phyloP scores from a whole-genome alignment of 2,329 filamentous ascomycete genomes.

The Aspergillus arachidicola region DNA sequence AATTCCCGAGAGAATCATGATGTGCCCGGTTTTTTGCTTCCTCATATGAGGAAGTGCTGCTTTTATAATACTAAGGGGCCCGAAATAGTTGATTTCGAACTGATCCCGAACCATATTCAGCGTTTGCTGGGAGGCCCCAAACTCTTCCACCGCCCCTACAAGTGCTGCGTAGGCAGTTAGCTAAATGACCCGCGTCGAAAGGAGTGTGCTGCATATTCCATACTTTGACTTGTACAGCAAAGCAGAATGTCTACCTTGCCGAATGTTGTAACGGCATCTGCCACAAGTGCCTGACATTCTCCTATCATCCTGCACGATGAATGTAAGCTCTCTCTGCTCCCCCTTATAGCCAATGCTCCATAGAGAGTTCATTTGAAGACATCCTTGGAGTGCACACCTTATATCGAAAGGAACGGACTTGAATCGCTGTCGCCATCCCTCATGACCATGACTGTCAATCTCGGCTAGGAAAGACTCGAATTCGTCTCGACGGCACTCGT shows the following conservation, averaged over 20 bases:
- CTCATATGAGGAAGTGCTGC: slow-evolving; percentile 79
- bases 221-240: slow-evolving; percentile 85
- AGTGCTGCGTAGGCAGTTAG: slow-evolving; percentile 59
- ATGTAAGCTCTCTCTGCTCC: slow-evolving; percentile 16
- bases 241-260: slow-evolving; percentile 86
- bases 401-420: slow-evolving; percentile 62
- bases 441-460: slow-evolving; percentile 60
- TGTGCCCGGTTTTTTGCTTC: slow-evolving; percentile 79
- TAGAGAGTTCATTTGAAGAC: neutral
- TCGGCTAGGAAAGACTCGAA: slow-evolving; percentile 77
- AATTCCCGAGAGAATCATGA: slow-evolving; percentile 86
- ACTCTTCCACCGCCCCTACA: slow-evolving; percentile 87
- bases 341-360: neutral
- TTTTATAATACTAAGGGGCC: slow-evolving; percentile 94
- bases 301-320: slow-evolving; percentile 53
- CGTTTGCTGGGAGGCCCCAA: slow-evolving; percentile 72
- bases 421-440: slow-evolving; percentile 81
- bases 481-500: slow-evolving; percentile 73
- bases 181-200: neutral
- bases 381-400: slow-evolving; percentile 39
- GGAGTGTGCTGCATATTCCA: slow-evolving; percentile 12
- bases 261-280: slow-evolving; percentile 82
- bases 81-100: slow-evolving; percentile 94
- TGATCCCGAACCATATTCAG: slow-evolving; percentile 83
- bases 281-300: slow-evolving; percentile 82